Evolutionary conservation across 805 yeast genomes (phyloP), one percentile per base, ranked within the genome.

Genomic region (Metschnikowia bowlesiae): DNA sequence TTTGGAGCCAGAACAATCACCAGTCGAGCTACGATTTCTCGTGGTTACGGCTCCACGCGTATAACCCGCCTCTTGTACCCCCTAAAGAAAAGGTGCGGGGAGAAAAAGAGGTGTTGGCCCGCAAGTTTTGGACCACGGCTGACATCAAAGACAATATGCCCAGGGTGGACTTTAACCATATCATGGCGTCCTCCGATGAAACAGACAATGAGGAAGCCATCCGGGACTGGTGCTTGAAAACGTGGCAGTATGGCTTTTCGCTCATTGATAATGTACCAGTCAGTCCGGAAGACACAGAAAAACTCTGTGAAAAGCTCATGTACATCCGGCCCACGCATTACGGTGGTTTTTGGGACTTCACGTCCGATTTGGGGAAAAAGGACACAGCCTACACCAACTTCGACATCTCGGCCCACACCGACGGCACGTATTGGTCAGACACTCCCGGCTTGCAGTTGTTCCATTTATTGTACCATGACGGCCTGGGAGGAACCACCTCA

Each of bases 321-420:
- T 82, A 80, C 61, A 78, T 83, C 44, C 70, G 86, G 39, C 83
- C 83, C 28, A 84, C 90, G 1, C 90, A 84, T 61, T 84, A 85
- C 56, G 89, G 89, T n/a, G 89, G 87, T 1, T 84, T 85, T 66
- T 85, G 89, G 89, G 88, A 83, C 61, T 84, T 85, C 64, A 84
- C 89, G 9, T 75, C 87, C 4, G 87, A 84, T 59, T 68, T 84
- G 59, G 74, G 83, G 42, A 82, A 79, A 67, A 79, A 80, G 51
- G 90, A 84, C 60, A 83, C 87, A 4, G 90, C 90, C 3, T 84
- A 84, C 62, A 84, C 89, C 13, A 82, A 83, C 58, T 71, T 83
- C 49, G 85, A 81, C 53, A 80, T 84, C 46, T 79, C 80, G 7
- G 67, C 79, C 9, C 90, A 84, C 59, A 84, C 89, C 2, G 89